Evolutionary conservation across 495 filamentous ascomycete species (phyloP), one percentile per base, ranked within the genome.

Genomic region (Amphirosellinia nigrospora): DNA sequence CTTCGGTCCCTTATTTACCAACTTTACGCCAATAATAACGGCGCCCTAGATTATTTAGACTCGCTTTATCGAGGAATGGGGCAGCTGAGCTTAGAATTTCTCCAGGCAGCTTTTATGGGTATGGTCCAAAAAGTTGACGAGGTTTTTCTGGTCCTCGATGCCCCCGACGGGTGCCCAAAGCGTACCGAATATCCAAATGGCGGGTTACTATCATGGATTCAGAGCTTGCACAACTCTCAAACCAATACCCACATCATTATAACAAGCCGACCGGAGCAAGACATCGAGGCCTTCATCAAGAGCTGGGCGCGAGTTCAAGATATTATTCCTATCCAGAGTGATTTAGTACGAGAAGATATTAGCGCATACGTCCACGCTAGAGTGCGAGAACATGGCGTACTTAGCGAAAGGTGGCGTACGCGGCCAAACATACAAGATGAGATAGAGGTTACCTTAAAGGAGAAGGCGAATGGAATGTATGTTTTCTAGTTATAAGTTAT

Each of bases 401-500:
- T 64, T 36, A n/a, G 43, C 36, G 1, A 32, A 16, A 32, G 61
- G 8, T 64, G 61, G 61, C 7, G 39, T n/a, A 23, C 2, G 8
- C 61, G 61, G 19, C 43, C 61, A 16, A 28, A 48, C 1, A 50
- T 64, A 43, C 39, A 64, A 43, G 23, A 2, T 8, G 9, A 34
- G 28, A 64, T 64, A 19, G 26, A 50, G 9, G 11, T 3, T 8
- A 0, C 39, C 15, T 34, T 64, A 19, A 48, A 32, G 9, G 26
- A 46, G 5, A 64, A 36, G 10, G 43, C 61, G 1, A 38, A 64
- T 19, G 61, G 61, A 64, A 64, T 64, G 61, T 64, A 50, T 3
- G 61, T 64, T 48, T 21, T 43, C 1, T 45, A 0, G n/a, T 19
- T 4, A 30, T 5, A 19, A 7, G 11, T 10, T 63, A 9, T 3